These are phyloP conservation scores for Heliamphora pulchella DNA, from an alignment of 179 eudicot species.

Conservation along the genomic window DNA sequence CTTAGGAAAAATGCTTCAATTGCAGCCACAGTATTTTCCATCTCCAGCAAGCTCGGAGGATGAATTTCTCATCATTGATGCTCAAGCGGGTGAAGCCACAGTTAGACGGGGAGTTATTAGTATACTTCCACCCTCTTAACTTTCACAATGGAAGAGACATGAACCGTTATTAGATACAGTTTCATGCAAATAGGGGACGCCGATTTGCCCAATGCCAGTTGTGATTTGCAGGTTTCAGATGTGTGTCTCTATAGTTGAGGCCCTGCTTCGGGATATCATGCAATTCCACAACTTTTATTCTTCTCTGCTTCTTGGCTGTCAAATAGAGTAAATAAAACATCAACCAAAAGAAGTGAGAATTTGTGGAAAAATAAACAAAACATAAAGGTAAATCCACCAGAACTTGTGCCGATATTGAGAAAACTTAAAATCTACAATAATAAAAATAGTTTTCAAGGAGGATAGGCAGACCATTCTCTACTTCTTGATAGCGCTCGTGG, in stretches of 20 bases:
- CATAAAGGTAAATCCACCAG: neutral
- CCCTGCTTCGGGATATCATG: conserved; percentile 81
- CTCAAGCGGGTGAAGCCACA: neutral
- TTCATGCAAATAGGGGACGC: conserved; percentile 28
- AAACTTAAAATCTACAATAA: too few species aligned
- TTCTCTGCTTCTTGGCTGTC: conserved; percentile 84
- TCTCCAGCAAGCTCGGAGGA: neutral
- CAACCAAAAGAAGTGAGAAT: neutral
- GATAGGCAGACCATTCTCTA: conserved; percentile 54
- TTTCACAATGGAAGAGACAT: neutral
- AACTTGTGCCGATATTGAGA: neutral
- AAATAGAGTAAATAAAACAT: conserved; percentile 11
- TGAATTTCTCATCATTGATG: neutral
- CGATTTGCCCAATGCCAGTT: conserved; percentile 56
- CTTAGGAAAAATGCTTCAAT: too few species aligned
- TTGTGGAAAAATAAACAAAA: neutral
- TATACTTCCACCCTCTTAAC: neutral
- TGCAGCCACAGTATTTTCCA: too few species aligned
- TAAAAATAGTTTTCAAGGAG: neutral
- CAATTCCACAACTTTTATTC: conserved; percentile 81
- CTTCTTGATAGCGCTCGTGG: conserved; percentile 86
- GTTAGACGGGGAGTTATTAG: neutral
- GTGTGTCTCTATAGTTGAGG: conserved; percentile 34
- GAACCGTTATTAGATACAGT: neutral
- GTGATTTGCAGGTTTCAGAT: conserved; percentile 51